Evolutionary conservation across 116 monocot species (phyloP).

Genomic region (Posidonia oceanica): DNA sequence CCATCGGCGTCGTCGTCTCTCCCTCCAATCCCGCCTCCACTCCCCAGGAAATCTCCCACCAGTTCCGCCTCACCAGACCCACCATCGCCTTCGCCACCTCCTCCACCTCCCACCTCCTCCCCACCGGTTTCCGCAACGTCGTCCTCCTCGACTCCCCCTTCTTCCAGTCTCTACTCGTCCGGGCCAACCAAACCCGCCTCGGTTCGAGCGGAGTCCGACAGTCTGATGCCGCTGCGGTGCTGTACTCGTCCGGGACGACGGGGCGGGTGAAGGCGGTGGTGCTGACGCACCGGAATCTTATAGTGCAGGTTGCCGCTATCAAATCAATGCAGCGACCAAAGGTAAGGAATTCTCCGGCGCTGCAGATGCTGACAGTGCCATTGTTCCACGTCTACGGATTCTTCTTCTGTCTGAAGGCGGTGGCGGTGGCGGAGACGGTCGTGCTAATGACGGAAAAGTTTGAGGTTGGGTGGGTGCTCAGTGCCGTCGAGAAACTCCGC

Average conservation of each 20-base stretch:
- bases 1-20: conserved; percentile 28
- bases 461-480: conserved; percentile 19
- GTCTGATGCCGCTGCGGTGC: conserved; percentile 39
- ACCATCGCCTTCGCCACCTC: conserved; percentile 10
- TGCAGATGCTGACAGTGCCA: conserved; percentile 49
- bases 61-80: conserved; percentile 15
- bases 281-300: conserved; percentile 48
- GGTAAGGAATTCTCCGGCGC: conserved; percentile 24
- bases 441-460: conserved; percentile 61
- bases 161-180: conserved; percentile 1
- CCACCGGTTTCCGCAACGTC: conserved; percentile 5
- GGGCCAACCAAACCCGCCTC: too few relatives aligned
- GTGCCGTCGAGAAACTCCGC: conserved; percentile 24
- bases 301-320: conserved; percentile 50
- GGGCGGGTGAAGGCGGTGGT: conserved; percentile 51
- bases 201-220: conserved; percentile 9
- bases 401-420: conserved; percentile 38
- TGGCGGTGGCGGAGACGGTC: conserved; percentile 30
- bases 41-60: conserved; percentile 23
- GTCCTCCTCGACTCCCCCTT: conserved; percentile 10
- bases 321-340: conserved; percentile 38
- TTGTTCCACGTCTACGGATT: conserved; percentile 74
- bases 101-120: conserved; percentile 4
- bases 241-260: conserved; percentile 68
- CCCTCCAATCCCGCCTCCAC: conserved; percentile 39